phyloP scores from a whole-genome alignment of 148 eudicot genomes.

The Vaccinium macrocarpon region DNA sequence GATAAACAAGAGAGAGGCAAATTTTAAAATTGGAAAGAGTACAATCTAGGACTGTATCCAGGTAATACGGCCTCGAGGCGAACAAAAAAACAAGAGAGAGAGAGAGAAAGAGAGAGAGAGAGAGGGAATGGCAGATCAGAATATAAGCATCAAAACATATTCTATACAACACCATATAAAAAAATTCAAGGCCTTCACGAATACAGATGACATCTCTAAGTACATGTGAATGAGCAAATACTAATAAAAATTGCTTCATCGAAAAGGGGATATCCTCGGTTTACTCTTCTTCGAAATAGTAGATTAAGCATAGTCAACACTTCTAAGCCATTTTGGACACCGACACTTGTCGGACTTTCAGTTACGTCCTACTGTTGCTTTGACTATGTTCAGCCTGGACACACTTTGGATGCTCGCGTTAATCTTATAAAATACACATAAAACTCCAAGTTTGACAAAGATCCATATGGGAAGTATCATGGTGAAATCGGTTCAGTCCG shows the following conservation, averaged over 20 bases:
- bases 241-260: background rate
- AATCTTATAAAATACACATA: background rate
- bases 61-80: slow-evolving; percentile 39
- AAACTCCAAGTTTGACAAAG: background rate
- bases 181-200: slow-evolving; percentile 32
- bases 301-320: background rate
- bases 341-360: background rate
- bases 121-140: slow-evolving; percentile 37
- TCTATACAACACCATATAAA: slow-evolving; percentile 31
- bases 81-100: slow-evolving; percentile 22
- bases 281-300: slow-evolving; percentile 21
- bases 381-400: background rate
- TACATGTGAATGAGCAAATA: slow-evolving; percentile 8
- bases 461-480: background rate
- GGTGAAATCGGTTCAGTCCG: no score
- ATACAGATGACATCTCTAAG: slow-evolving; percentile 24
- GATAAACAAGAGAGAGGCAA: slow-evolving; percentile 10
- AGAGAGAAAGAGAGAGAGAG: slow-evolving; percentile 23
- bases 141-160: slow-evolving; percentile 39
- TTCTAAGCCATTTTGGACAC: background rate
- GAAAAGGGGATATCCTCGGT: slow-evolving; percentile 10
- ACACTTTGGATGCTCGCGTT: background rate
- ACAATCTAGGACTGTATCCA: slow-evolving; percentile 36
- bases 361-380: background rate
- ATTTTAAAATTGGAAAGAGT: slow-evolving; percentile 31